Base-by-base conservation (phyloP, 805 yeast genomes). In the Hanseniaspora hatyaiensis region DNA sequence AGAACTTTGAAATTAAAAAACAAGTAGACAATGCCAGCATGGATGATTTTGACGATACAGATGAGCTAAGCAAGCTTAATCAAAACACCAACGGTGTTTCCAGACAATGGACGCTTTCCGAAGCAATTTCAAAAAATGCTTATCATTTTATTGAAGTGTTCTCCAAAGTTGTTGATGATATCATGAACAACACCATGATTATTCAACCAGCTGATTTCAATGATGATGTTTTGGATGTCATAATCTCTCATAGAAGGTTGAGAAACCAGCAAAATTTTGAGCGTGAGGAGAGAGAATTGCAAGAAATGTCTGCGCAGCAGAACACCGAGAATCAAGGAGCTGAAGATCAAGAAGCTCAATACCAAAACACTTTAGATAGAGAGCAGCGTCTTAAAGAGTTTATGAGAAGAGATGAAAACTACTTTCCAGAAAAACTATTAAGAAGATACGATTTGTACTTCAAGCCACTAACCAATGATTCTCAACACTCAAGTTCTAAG, bases 171-270 rank as follows among this genome's bases (percentile, higher is more conserved):
- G 75, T 85, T 37, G 99, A 92, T 64, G 78, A 76, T 41, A 62
- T 85, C 50, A 74, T 89, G 75, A 98, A 98, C 0, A 45, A 15
- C 28, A 19, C 11, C 20, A 45, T 45, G 49, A 13, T 19, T 24
- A 30, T 45, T 4, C 49, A 55, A 38, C 73, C 71, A 52, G 89
- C 97, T n/a, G 80, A 92, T 1, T 76, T 72, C 42, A 88, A 83
- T 51, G 96, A 86, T 61, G 95, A 85, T 55, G 97, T 92, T 11
- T 67, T 92, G 53, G 98, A 92, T 59, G 94, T 92, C 50, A 85
- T 92, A 49, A 70, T 88, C 54, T 88, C 85, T 59, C 97, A 92
- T 68, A 75, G 99, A 62, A 77, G 74, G 57, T 74, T 85, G 60
- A 74, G 95, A 59, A 89, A 89, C 62, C 40, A 32, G n/a, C 26